Evolutionary conservation across 768 basidiomycete genomes (phyloP).

Genomic region (Heimioporus sp.): DNA sequence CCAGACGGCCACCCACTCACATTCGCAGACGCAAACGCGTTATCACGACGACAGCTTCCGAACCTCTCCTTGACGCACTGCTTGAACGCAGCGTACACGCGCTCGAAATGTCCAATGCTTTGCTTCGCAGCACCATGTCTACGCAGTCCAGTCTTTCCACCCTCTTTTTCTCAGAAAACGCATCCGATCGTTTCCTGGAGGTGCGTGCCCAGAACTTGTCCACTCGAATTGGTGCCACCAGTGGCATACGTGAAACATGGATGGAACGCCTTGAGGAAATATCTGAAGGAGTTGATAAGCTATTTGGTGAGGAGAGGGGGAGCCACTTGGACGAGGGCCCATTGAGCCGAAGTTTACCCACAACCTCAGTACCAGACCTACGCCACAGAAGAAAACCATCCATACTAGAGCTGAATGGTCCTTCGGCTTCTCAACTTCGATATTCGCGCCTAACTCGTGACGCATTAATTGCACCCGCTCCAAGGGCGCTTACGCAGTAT

Average conservation of each 20-base stretch:
- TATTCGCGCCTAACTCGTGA: constrained; percentile 52
- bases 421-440: constrained; percentile 39
- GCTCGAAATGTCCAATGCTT: constrained; percentile 79
- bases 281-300: constrained; percentile 55
- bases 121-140: constrained; percentile 73
- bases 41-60: constrained; percentile 28
- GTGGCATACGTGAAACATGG: constrained; percentile 54
- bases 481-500: constrained; percentile 75
- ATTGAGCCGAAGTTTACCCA: constrained; percentile 48
- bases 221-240: constrained; percentile 46
- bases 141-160: constrained; percentile 58
- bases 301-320: constrained; percentile 40
- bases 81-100: constrained; percentile 82
- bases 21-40: constrained; percentile 28
- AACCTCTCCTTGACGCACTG: constrained; percentile 71
- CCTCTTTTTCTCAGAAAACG: constrained; percentile 46
- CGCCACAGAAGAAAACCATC: constrained; percentile 47
- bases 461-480: constrained; percentile 62
- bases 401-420: constrained; percentile 35
- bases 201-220: constrained; percentile 52
- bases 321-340: constrained; percentile 16
- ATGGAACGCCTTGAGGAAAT: constrained; percentile 68
- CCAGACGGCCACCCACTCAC: constrained; percentile 28
- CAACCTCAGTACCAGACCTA: constrained; percentile 30
- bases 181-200: constrained; percentile 45